These are phyloP conservation scores for Kazachstania taianensis DNA, from an alignment of 805 yeast genomes.

Conservation along the genomic window DNA sequence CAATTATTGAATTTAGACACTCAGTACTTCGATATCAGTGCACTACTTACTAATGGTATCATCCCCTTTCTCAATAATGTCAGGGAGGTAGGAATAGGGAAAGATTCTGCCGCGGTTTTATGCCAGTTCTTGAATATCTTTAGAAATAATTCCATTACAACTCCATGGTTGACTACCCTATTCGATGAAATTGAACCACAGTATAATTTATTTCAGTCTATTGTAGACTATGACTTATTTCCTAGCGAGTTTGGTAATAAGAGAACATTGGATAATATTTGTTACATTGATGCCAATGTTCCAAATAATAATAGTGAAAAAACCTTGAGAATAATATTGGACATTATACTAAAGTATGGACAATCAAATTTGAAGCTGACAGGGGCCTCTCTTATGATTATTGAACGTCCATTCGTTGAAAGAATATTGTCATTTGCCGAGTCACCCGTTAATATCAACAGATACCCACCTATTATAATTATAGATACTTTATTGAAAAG, in stretches of 20 bases:
- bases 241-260: constrained; percentile 1
- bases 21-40: background rate
- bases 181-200: background rate
- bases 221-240: constrained; percentile 2
- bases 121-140: too few species aligned
- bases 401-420: constrained; percentile 1
- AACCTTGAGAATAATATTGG: background rate
- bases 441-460: background rate
- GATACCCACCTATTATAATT: background rate
- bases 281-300: constrained; percentile 1
- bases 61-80: background rate
- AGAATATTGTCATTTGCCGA: background rate
- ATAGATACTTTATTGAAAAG: background rate
- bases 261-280: constrained; percentile 1
- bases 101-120: too few species aligned
- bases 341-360: background rate
- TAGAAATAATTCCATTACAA: too few species aligned
- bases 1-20: background rate
- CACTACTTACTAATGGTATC: background rate
- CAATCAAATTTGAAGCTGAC: background rate
- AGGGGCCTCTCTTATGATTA: background rate
- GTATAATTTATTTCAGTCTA: background rate
- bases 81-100: background rate
- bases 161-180: constrained; percentile 5
- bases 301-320: background rate